A percentile compares a stretch with the other conserved stretches of the same genome.
Evolutionary conservation across 176 grass and related monocot genomes (phyloP).

Genomic region (Phoenix dactylifera): DNA sequence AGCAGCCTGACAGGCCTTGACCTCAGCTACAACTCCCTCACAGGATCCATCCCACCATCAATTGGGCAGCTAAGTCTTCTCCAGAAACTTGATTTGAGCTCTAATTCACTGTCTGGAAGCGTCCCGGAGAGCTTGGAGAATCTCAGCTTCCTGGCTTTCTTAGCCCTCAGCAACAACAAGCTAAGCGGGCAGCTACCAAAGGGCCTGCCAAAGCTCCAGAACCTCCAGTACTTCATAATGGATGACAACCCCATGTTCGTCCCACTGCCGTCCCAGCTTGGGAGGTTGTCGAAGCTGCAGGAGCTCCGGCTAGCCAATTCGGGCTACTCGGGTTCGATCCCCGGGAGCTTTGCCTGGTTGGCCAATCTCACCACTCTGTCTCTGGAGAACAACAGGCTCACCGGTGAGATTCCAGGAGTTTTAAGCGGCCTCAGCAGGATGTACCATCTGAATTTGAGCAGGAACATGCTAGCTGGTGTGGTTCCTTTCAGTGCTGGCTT

Average conservation of each 20-base stretch:
- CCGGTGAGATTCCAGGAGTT: slow-evolving; percentile 58
- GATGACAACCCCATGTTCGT: slow-evolving; percentile 66
- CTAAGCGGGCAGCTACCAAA: slow-evolving; percentile 46
- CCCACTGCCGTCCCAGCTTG: slow-evolving; percentile 47
- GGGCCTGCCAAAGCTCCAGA: slow-evolving; percentile 37
- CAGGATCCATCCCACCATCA: slow-evolving; percentile 46
- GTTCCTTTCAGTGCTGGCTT: slow-evolving; percentile 76
- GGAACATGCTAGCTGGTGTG: slow-evolving; percentile 68
- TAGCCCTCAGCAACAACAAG: slow-evolving; percentile 66
- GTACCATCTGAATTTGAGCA: slow-evolving; percentile 96
- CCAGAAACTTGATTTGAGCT: slow-evolving; percentile 94
- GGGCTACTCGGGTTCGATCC: slow-evolving; percentile 68
- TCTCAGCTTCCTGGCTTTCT: slow-evolving; percentile 55
- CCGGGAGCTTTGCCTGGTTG: slow-evolving; percentile 45
- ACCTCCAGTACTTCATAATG: slow-evolving; percentile 93
- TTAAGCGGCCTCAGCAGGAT: slow-evolving; percentile 56
- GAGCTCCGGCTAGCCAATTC: slow-evolving; percentile 78
- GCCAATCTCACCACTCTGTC: slow-evolving; percentile 68
- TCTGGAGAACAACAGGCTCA: slow-evolving; percentile 73
- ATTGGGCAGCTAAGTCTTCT: slow-evolving; percentile 62
- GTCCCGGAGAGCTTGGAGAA: slow-evolving; percentile 41
- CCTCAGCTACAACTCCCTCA: slow-evolving; percentile 78
- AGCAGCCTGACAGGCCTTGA: slow-evolving; percentile 52
- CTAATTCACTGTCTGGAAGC: slow-evolving; percentile 50
- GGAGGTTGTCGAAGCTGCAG: slow-evolving; percentile 44